Evolutionary conservation across 2,329 filamentous ascomycete species (phyloP), one percentile per base, ranked within the genome.

Genomic region (Nigrograna mackinnonii): DNA sequence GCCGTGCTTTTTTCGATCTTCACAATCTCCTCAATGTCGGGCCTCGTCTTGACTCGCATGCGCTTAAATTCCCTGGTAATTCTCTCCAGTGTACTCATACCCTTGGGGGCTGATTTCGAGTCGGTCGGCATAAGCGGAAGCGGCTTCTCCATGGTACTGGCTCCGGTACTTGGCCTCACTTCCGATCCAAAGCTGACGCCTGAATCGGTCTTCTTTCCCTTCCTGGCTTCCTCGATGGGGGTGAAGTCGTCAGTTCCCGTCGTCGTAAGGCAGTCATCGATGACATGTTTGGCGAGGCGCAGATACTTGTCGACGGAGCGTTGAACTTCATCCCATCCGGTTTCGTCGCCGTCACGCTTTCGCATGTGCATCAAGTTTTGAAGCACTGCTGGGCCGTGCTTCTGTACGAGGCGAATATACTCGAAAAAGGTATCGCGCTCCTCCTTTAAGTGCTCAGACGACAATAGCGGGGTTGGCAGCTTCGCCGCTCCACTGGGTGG

Each of bases 401-500:
- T 75, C 54, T 84, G 79, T 19, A 85, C 79, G 4, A 68, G 71
- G 33, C 70, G 70, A 54, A 86, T 84, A 59, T 83, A 83, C 28
- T 77, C 75, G 68, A 84, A 85, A 64, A 84, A 85, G 5, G 71
- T 73, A 22, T 79, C 74, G n/a, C 83, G 79, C 55, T 86, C 81
- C 11, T 71, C 68, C 43, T 75, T 74, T 41, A 86, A 69, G 5
- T 78, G 72, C 19, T 74, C 63, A 3, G 69, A 62, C 6, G 76
- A 80, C 44, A 85, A 62, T 38, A 79, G 74, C 20, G 73, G 66
- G 7, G 79, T 80, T 4, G 78, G 79, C 32, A 60, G 48, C 36
- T 54, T 63, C 12, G 51, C 50, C 20, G 46, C 40, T 16, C 44
- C 52, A 14, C 71, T 70, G 13, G 67, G 63, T 32, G 72, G 70